Conservation (phyloP, 768 basidiomycete genomes). For the Astraeus odoratus region DNA sequence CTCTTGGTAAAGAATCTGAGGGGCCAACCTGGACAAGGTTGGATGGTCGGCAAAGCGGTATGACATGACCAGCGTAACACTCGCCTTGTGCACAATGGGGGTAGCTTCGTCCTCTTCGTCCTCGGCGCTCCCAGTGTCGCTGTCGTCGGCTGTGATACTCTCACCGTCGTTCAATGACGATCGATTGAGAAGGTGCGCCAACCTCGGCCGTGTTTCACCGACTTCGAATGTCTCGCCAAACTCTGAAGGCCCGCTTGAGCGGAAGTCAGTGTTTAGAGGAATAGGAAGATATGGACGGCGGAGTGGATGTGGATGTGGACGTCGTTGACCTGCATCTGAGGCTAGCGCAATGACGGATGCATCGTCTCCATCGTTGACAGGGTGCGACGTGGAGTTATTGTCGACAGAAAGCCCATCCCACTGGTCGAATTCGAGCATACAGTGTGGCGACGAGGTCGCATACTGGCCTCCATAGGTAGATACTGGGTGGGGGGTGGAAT, state of each 20-base stretch:
- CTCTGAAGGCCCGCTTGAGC: not conserved
- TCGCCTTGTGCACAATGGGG: conserved; percentile 12
- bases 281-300: not conserved
- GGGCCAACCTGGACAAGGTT: conserved; percentile 51
- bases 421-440: conserved; percentile 23
- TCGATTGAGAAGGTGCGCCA: conserved; percentile 4
- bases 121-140: not conserved
- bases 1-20: conserved; percentile 77
- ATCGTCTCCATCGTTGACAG: not conserved
- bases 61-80: not conserved
- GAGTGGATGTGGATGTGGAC: not conserved
- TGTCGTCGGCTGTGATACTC: not conserved
- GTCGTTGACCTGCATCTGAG: not conserved
- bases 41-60: not conserved
- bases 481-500: not conserved
- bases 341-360: conserved; percentile 1
- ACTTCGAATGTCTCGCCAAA: not conserved
- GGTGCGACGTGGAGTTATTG: not conserved
- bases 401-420: conserved; percentile 18
- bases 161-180: not conserved
- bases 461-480: no score
- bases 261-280: not conserved
- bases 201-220: conserved; percentile 5
- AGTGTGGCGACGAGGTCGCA: conserved; percentile 4
- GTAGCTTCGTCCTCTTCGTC: not conserved